A percentile compares a stretch with the other conserved stretches of the same genome.
Evolutionary conservation across 140 eudicot species (phyloP).

Genomic region (Flaveria floridana): DNA sequence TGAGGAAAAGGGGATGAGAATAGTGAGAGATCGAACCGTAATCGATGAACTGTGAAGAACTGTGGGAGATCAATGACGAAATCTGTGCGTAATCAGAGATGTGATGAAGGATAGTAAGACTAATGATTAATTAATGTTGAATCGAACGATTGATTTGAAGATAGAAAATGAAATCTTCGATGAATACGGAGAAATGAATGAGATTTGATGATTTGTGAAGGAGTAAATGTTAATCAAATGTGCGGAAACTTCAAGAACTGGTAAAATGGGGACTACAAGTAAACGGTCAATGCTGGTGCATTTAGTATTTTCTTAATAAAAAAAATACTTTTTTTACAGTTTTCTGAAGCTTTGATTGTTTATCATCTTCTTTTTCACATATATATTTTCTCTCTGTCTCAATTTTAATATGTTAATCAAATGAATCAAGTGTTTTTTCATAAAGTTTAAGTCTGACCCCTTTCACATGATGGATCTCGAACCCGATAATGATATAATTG

Average conservation of each 20-base stretch:
- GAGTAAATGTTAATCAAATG: conserved; percentile 29
- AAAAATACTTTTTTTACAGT: no score
- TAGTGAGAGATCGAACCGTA: conserved; percentile 9
- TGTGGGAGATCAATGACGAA: conserved; percentile 17
- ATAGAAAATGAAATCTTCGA: conserved; percentile 5
- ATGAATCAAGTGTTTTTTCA: no score
- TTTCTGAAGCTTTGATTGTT: not conserved
- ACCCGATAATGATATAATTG: no score
- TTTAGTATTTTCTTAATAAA: no score
- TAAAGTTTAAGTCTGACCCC: no score
- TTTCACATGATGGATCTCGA: no score
- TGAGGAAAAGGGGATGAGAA: not conserved
- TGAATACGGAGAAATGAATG: not conserved
- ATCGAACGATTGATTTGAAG: not conserved
- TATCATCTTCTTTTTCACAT: not conserved
- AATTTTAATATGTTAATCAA: no score
- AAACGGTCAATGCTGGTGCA: conserved; percentile 28
- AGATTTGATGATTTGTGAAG: conserved; percentile 15
- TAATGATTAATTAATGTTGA: not conserved
- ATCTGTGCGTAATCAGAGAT: conserved; percentile 6
- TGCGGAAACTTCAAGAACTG: conserved; percentile 45
- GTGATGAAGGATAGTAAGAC: no score
- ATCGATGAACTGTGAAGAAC: conserved; percentile 7
- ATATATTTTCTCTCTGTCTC: no score
- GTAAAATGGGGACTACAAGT: conserved; percentile 35